These are phyloP conservation scores for Monosporascus sp. DNA, from an alignment of 2,329 filamentous ascomycete genomes.

Conservation along the genomic window DNA sequence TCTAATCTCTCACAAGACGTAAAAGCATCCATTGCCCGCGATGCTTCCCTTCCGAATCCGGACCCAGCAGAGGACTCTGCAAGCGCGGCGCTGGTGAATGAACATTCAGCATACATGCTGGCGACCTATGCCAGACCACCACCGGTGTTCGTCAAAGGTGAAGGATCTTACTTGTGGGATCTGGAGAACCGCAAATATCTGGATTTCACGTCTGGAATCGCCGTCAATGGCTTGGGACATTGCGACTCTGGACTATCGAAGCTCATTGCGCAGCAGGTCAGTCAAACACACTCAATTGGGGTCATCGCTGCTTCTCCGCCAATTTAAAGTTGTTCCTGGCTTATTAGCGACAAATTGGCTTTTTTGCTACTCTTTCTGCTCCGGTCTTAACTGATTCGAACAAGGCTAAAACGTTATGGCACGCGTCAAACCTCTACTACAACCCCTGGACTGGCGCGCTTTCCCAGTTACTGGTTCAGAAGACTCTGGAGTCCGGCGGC, in stretches of 20 bases:
- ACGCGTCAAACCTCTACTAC: constrained; percentile 95
- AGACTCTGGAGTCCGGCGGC: constrained; percentile 71
- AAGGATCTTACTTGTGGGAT: constrained; percentile 87
- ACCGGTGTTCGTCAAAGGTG: constrained; percentile 82
- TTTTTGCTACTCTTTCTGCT: background rate
- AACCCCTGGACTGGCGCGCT: constrained; percentile 92
- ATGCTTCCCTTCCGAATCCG: constrained; percentile 25
- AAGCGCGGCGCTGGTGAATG: constrained; percentile 68
- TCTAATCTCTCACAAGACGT: constrained; percentile 22
- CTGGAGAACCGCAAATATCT: constrained; percentile 84
- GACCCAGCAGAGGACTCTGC: constrained; percentile 25
- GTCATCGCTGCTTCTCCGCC: background rate
- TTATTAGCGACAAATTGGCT: too few relatives aligned
- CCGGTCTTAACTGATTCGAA: constrained; percentile 2
- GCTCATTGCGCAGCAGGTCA: constrained; percentile 73
- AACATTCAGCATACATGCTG: constrained; percentile 85
- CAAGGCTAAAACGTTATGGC: constrained; percentile 70
- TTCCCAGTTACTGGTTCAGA: constrained; percentile 77
- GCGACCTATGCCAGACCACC: constrained; percentile 88
- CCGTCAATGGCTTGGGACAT: constrained; percentile 89
- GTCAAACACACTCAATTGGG: background rate
- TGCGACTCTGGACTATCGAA: constrained; percentile 74
- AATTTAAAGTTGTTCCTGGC: too few relatives aligned
- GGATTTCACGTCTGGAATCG: constrained; percentile 94
- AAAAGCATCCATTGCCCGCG: constrained; percentile 19